Conservation (phyloP, 2,329 filamentous ascomycete genomes). For the Cordyceps militaris region DNA sequence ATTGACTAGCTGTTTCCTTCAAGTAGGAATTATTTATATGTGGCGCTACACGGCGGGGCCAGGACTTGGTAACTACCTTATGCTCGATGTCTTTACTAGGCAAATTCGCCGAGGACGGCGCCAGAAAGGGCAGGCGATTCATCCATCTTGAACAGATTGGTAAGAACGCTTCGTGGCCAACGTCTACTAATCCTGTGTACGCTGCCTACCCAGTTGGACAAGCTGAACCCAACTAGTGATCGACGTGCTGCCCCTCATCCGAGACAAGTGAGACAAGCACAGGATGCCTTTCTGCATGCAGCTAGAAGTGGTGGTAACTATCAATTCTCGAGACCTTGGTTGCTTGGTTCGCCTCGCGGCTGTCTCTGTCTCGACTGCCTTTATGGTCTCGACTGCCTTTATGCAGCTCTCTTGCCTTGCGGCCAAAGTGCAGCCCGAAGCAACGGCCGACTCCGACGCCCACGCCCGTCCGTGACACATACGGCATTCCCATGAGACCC, state of each 20-base stretch:
- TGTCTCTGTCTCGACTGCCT: background rate
- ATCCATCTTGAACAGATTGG: no score
- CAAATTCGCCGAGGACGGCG: no score
- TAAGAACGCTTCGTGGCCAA: no score
- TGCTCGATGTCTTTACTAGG: background rate
- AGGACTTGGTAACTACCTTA: background rate
- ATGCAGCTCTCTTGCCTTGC: background rate
- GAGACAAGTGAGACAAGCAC: background rate
- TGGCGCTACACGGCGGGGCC: background rate
- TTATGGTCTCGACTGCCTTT: no score
- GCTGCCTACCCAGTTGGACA: no score
- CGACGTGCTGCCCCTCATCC: background rate
- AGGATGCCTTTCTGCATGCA: background rate
- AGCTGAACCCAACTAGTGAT: no score
- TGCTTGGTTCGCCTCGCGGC: background rate
- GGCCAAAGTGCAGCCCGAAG: background rate
- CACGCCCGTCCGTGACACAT: no score
- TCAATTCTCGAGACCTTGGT: background rate
- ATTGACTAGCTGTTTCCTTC: background rate
- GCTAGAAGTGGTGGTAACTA: background rate
- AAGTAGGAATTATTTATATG: background rate
- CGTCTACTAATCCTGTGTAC: no score
- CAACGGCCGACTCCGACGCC: background rate
- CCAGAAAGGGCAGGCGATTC: no score
- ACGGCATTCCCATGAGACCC: no score